Conservation (phyloP, 345 rosid genomes). For the Erucastrum elatum region DNA sequence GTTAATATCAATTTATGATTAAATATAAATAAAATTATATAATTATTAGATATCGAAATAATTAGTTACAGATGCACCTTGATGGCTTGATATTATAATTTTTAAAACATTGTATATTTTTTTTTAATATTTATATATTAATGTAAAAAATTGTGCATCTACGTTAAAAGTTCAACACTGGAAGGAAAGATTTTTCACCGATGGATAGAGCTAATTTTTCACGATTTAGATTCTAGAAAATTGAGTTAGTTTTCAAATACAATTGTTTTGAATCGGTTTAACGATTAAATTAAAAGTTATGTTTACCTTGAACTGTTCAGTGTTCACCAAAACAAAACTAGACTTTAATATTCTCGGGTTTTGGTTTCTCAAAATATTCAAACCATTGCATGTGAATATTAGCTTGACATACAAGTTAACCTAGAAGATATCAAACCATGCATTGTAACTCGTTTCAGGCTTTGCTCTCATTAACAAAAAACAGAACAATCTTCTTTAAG, state of each 20-base stretch:
- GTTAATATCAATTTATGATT: not conserved
- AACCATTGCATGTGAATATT: not conserved
- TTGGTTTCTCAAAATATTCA: not conserved
- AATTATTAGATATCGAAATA: not conserved
- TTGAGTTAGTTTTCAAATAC: no score
- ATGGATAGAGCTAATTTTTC: no score
- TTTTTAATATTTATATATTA: no score
- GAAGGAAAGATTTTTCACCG: no score
- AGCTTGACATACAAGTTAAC: not conserved
- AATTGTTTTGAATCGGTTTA: no score
- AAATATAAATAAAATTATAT: not conserved
- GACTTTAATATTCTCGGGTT: not conserved
- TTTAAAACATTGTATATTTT: no score
- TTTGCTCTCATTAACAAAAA: not conserved
- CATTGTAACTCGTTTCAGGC: not conserved
- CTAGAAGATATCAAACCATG: not conserved
- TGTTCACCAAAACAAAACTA: not conserved
- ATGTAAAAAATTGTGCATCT: no score
- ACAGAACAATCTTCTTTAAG: not conserved
- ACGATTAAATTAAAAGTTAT: not conserved
- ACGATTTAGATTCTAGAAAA: no score
- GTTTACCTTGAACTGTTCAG: not conserved
- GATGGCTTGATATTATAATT: no score
- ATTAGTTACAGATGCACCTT: not conserved
- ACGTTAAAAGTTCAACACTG: no score